Percentiles rank a stretch among this genome's conserved stretches.
These are phyloP conservation scores for Emmonsiellopsis sp. DNA, from an alignment of 2,329 filamentous ascomycete species.

Conservation along the genomic window DNA sequence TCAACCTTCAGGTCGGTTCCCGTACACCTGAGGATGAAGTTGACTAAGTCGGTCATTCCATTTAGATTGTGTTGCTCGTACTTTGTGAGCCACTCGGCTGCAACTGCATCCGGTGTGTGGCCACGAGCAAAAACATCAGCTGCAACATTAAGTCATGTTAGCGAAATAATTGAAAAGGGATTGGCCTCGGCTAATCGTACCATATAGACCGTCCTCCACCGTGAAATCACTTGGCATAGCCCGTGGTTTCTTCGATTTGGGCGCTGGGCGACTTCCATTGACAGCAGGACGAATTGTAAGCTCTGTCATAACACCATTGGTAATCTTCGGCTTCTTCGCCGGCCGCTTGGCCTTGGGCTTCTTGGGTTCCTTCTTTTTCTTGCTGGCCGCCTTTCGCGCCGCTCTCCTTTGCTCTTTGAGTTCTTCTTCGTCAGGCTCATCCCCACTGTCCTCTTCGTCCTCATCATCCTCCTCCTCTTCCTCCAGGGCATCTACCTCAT, in stretches of 20 bases:
- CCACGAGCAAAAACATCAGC: constrained; percentile 51
- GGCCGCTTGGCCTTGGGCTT: constrained; percentile 32
- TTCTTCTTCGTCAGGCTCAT: constrained; percentile 24
- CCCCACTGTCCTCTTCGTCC: constrained; percentile 18
- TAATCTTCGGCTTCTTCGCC: constrained; percentile 48
- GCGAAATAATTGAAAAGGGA: constrained; percentile 6
- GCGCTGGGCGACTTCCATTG: constrained; percentile 33
- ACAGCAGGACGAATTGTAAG: constrained; percentile 47
- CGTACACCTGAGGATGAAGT: constrained; percentile 56
- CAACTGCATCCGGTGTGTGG: constrained; percentile 46
- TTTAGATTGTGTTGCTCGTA: constrained; percentile 47
- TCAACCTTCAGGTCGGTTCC: constrained; percentile 74
- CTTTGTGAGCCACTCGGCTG: constrained; percentile 47
- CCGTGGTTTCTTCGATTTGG: constrained; percentile 41
- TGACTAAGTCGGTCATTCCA: constrained; percentile 50
- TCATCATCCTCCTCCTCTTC: constrained; percentile 22
- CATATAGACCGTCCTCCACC: constrained; percentile 48
- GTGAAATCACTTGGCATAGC: constrained; percentile 43
- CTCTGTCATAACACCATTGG: constrained; percentile 35
- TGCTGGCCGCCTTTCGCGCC: constrained; percentile 29
- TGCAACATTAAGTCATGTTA: constrained; percentile 22
- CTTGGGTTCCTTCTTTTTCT: constrained; percentile 42
- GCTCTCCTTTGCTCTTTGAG: constrained; percentile 42
- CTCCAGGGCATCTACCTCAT: constrained; percentile 29
- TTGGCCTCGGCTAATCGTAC: constrained; percentile 25